A percentile compares a stretch with the other conserved stretches of the same genome.
These are phyloP conservation scores for Colletotrichum agaves DNA, from an alignment of 2,329 filamentous ascomycete genomes.

Conservation along the genomic window DNA sequence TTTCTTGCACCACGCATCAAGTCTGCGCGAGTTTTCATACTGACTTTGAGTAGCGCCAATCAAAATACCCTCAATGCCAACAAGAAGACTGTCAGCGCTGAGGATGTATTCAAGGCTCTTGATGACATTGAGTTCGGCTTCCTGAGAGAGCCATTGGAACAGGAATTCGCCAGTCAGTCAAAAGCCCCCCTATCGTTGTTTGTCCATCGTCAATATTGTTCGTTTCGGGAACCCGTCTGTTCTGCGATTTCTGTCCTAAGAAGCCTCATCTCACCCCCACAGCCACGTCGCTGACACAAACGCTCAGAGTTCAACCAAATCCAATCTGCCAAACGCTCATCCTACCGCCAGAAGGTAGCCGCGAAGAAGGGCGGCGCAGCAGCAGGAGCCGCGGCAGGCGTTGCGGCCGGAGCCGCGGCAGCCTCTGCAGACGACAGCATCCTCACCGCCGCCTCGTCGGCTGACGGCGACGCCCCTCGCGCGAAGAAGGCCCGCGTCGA, in stretches of 20 bases:
- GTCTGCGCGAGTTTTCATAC: background rate
- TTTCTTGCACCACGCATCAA: background rate
- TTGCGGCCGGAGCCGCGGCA: constrained; percentile 39
- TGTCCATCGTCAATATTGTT: too few relatives aligned
- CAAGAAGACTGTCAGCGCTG: constrained; percentile 82
- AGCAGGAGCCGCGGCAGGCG: constrained; percentile 54
- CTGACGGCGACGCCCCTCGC: constrained; percentile 46
- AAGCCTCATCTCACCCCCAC: background rate
- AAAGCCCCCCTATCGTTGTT: background rate
- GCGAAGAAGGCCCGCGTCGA: constrained; percentile 61
- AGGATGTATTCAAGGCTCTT: constrained; percentile 80
- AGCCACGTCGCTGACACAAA: background rate
- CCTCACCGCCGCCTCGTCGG: constrained; percentile 42
- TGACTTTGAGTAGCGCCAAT: constrained; percentile 68
- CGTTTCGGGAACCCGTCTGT: background rate
- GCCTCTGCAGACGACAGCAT: constrained; percentile 45
- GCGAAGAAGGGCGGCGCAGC: constrained; percentile 64
- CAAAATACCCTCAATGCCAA: constrained; percentile 73
- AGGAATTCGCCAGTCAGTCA: constrained; percentile 77
- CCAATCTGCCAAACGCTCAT: constrained; percentile 79
- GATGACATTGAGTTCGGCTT: constrained; percentile 84
- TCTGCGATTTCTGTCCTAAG: too few relatives aligned
- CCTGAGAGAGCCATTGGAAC: constrained; percentile 73
- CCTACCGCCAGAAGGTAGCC: constrained; percentile 75
- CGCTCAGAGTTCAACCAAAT: constrained; percentile 75